Evolutionary conservation across 495 filamentous ascomycete species (phyloP), one percentile per base, ranked within the genome.

Genomic region (Tuber magnatum): DNA sequence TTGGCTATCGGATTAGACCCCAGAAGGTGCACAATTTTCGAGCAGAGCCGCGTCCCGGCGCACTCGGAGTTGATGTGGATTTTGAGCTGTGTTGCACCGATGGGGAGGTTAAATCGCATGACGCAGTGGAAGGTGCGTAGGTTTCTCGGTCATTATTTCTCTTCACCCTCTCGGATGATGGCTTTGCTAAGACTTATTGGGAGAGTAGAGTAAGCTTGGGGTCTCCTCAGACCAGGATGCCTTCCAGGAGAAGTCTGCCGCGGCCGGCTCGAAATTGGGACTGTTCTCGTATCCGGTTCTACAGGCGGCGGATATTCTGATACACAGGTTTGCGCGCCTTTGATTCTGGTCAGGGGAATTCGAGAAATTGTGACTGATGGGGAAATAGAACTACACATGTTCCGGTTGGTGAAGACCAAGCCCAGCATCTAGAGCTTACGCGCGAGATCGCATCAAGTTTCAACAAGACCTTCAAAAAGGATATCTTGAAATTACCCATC

Each of bases 1-100:
- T 84, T 97, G 51, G 95, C 95, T 46, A 86, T 97, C 71, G 95
- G 95, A 20, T 82, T 99, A 72, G 88, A 93, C 82, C 93, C 92
- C 3, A 84, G 88, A 32, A 87, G 89, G 69, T 91, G 87, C 74
- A 91, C 88, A n/a, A 87, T 99, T 42, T 99, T 97, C 82, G 92
- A 90, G 80, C 95, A 99, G 84, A 92, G 78, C 88, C 73, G 83
- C 84, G 75, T 97, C 16, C 88, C 89, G 14, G 89, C 89, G 39
- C 95, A 97, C 85, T 83, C 91, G 8, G 93, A 97, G 83, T 85
- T 99, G 77, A 94, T 95, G 89, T 99, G 96, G 95, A 96, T 98
- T 75, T 84, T 99, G 73, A 93, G 93, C 80, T 97, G 93, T 73
- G 90, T 91, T 51, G 92, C 96, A 42, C 92, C 90, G 6, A 94